These are phyloP conservation scores for Linum tenue DNA, from an alignment of 345 rosid species.

Conservation along the genomic window DNA sequence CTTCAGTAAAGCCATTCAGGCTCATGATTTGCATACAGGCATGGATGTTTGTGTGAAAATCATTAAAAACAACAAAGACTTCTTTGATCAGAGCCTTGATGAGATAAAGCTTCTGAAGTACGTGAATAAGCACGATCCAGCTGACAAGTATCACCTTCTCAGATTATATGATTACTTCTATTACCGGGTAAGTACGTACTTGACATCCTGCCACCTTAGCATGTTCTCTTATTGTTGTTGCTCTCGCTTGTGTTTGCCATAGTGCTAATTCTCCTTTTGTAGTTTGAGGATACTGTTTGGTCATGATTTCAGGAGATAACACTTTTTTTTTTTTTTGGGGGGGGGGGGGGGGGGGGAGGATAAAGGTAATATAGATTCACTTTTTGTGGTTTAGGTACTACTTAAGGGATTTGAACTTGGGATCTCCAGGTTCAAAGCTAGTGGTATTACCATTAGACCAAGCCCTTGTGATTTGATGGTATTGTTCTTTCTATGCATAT, in stretches of 20 bases:
- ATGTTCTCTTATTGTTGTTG: background rate
- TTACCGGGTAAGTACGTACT: slow-evolving; percentile 61
- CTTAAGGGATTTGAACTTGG: no score
- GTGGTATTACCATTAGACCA: no score
- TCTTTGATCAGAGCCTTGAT: slow-evolving; percentile 98
- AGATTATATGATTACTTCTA: slow-evolving; percentile 96
- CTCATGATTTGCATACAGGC: slow-evolving; percentile 96
- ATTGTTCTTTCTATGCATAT: no score
- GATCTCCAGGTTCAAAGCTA: no score
- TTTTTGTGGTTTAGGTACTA: no score
- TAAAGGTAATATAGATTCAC: no score
- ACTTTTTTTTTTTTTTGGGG: background rate
- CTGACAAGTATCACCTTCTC: slow-evolving; percentile 88
- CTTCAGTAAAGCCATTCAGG: slow-evolving; percentile 98
- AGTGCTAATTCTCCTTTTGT: no score
- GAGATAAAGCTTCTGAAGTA: slow-evolving; percentile 97
- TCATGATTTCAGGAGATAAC: background rate
- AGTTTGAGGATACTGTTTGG: background rate
- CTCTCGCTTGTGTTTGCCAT: background rate
- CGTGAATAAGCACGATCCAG: slow-evolving; percentile 98
- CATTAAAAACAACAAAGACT: slow-evolving; percentile 97
- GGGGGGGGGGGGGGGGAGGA: no score
- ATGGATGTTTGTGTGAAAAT: slow-evolving; percentile 98
- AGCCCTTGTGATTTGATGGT: background rate
- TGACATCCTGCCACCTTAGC: background rate